Base-by-base conservation (phyloP, 129 eudicot species). In the Centrapalus pauciflorus region DNA sequence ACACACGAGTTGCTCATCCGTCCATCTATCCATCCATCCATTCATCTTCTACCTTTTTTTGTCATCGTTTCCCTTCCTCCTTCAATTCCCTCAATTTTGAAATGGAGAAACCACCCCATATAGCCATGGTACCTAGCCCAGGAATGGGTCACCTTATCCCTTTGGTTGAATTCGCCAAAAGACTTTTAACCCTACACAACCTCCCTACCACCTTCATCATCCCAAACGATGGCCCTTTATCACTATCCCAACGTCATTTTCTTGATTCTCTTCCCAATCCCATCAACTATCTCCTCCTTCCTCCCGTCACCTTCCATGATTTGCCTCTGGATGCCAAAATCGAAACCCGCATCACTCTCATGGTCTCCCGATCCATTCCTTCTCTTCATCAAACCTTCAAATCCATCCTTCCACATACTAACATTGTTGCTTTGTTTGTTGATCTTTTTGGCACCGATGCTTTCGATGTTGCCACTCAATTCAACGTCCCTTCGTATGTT, bases 71-170 rank as follows among this genome's bases (percentile, higher is more conserved):
- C n/a, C n/a, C n/a, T n/a, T n/a, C n/a, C n/a, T 48, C 35, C 20
- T 40, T 61, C 19, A 8, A 27, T 19, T 37, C 58, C 5, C 71
- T 28, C 59, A 5, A 1, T 3, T 55, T 27, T 37, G 11, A 23
- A 50, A 74, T 82, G 84, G 75, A 67, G 14, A 65, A 26, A 77
- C 43, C 63, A 41, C 83, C 82, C 25, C 88, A 79, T 4, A 56
- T 81, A 49, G 82, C 74, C 33, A 41, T 87, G 9, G 71, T 81
- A 13, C 85, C 88, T 0, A 75, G 85, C 20, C 90, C 95, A n/a
- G 95, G 88, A 4, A 81, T 84, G 84, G 90, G 90, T n/a, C 95
- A 87, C 56, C 63, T 87, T 12, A 87, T 84, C 67, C 95, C 95
- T 28, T 52, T 87, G 0, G 72, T 72, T 13, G 86, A 84, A 48